Conservation (phyloP, 768 basidiomycete species). For the Candolleomyces aberdarensis region DNA sequence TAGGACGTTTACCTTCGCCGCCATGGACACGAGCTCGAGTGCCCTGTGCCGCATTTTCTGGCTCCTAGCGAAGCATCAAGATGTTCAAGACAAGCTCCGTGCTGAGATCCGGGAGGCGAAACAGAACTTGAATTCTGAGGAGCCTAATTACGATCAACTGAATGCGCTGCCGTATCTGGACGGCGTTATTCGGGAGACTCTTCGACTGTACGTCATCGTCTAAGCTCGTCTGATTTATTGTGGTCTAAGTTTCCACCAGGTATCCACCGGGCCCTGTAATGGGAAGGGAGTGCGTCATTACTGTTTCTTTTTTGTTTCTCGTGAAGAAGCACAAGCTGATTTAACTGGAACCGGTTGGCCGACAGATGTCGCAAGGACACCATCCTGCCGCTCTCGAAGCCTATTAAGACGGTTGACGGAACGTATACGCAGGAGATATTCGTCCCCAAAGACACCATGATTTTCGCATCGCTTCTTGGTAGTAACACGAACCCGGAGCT, state of each 20-base stretch:
- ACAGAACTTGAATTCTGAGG: constrained; percentile 15
- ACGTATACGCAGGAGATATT: constrained; percentile 30
- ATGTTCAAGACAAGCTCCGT: constrained; percentile 37
- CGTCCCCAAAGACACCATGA: constrained; percentile 38
- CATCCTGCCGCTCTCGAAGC: constrained; percentile 41
- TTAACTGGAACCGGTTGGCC: neutral
- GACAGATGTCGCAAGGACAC: constrained; percentile 15
- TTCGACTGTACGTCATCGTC: constrained; percentile 28
- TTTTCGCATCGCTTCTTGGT: constrained; percentile 35
- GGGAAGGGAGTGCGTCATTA: constrained; percentile 15
- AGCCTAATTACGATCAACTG: constrained; percentile 35
- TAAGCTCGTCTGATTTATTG: neutral
- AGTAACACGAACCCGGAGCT: constrained; percentile 31
- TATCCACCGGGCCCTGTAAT: constrained; percentile 21
- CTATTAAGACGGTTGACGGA: constrained; percentile 36
- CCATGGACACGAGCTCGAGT: constrained; percentile 39
- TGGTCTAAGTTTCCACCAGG: constrained; percentile 7
- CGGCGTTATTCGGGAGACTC: constrained; percentile 36
- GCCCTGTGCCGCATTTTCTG: constrained; percentile 32
- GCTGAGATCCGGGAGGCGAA: constrained; percentile 29
- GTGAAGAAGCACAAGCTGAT: too few relatives aligned
- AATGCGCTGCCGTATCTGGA: constrained; percentile 35
- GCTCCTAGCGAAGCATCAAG: constrained; percentile 28
- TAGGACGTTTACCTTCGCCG: constrained; percentile 38
- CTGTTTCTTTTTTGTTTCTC: neutral